Conservation (phyloP, 805 yeast species). For the Candida succiphila region DNA sequence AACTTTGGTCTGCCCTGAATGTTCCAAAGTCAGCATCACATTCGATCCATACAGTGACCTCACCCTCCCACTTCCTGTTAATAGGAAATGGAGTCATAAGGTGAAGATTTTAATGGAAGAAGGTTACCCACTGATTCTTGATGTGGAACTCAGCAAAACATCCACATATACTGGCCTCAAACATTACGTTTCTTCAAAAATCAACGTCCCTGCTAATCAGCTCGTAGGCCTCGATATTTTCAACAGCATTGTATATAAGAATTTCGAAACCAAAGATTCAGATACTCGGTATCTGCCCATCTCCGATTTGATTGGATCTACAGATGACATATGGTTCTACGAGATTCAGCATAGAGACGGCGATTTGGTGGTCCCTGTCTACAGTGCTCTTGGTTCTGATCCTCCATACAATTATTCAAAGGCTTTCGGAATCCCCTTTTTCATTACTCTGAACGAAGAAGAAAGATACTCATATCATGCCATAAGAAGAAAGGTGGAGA, state of each 20-base stretch:
- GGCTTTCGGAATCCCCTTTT: conserved; percentile 70
- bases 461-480: conserved; percentile 48
- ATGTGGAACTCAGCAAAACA: conserved; percentile 62
- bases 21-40: conserved; percentile 71
- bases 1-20: conserved; percentile 79
- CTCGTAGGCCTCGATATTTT: conserved; percentile 54
- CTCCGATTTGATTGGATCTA: conserved; percentile 50
- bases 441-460: conserved; percentile 43
- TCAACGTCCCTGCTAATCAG: conserved; percentile 23
- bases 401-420: conserved; percentile 26
- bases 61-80: conserved; percentile 80
- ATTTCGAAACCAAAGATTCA: conserved; percentile 44
- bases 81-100: conserved; percentile 59
- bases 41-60: conserved; percentile 91
- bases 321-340: conserved; percentile 62
- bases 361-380: conserved; percentile 51
- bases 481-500: conserved; percentile 48
- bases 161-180: conserved; percentile 58
- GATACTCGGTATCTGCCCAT: conserved; percentile 56
- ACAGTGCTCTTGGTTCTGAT: conserved; percentile 31
- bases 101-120: conserved; percentile 53
- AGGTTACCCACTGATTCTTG: conserved; percentile 41
- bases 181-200: conserved; percentile 43
- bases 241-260: conserved; percentile 56
- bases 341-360: conserved; percentile 29